phyloP scores from a whole-genome alignment of 768 basidiomycete genomes.

The Calvatia gigantea region DNA sequence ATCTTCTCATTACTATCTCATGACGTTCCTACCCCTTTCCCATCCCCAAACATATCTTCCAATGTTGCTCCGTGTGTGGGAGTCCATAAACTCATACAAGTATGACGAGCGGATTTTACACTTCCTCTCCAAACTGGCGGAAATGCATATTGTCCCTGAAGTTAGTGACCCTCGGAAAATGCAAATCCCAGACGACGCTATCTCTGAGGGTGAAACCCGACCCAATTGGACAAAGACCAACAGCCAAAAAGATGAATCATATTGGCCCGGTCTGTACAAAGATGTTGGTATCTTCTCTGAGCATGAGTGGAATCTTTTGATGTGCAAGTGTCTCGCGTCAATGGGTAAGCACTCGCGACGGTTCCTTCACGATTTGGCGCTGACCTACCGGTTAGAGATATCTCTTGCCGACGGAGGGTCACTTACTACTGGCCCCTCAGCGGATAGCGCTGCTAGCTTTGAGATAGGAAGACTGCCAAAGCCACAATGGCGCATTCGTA shows the following conservation, averaged over 20 bases:
- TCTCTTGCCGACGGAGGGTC: conserved; percentile 72
- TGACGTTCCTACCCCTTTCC: conserved; percentile 80
- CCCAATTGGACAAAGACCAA: conserved; percentile 50
- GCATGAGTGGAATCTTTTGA: conserved; percentile 79
- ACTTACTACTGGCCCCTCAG: conserved; percentile 69
- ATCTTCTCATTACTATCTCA: conserved; percentile 80
- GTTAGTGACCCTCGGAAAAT: conserved; percentile 72
- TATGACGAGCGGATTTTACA: conserved; percentile 90
- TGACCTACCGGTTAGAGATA: conserved; percentile 45
- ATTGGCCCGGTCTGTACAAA: conserved; percentile 75
- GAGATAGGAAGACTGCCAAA: conserved; percentile 73
- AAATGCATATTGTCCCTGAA: conserved; percentile 77
- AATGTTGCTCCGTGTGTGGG: conserved; percentile 84
- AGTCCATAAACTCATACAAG: conserved; percentile 83
- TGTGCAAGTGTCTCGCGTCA: conserved; percentile 84
- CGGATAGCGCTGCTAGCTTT: conserved; percentile 69
- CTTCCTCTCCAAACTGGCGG: conserved; percentile 72
- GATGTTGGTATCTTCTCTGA: conserved; percentile 87
- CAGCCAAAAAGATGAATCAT: conserved; percentile 18
- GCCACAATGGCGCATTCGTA: conserved; percentile 70
- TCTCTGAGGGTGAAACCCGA: conserved; percentile 58
- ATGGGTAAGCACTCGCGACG: conserved; percentile 53
- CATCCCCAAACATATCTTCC: conserved; percentile 84
- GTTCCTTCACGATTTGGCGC: conserved; percentile 3
- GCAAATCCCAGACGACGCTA: conserved; percentile 68